Percentiles rank a stretch among this genome's conserved stretches.
Evolutionary conservation across 1,139 yeast genomes (phyloP).

Genomic region (Zygotorulaspora mrakii): DNA sequence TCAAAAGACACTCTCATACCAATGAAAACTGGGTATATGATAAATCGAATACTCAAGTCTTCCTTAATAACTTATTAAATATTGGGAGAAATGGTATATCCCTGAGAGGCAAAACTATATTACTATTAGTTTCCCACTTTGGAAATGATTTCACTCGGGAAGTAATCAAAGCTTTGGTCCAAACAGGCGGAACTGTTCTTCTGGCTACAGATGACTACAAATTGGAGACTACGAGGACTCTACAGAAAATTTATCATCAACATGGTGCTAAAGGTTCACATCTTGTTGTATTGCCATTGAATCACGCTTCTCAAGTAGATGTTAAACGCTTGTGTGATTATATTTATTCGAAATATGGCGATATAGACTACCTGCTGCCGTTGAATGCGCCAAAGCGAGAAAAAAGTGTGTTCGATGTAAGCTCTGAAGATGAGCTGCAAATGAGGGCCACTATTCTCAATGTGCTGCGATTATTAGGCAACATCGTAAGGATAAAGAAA

Average conservation of each 20-base stretch:
- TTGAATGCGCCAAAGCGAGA: slow-evolving; percentile 9
- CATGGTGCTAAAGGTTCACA: slow-evolving; percentile 83
- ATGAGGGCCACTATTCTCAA: slow-evolving; percentile 70
- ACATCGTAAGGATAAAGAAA: slow-evolving; percentile 70
- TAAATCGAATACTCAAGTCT: slow-evolving; percentile 61
- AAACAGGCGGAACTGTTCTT: slow-evolving; percentile 92
- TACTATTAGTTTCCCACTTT: slow-evolving; percentile 91
- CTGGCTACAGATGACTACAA: slow-evolving; percentile 91
- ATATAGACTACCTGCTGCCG: slow-evolving; percentile 59
- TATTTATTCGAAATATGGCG: slow-evolving; percentile 57
- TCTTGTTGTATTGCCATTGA: slow-evolving; percentile 87
- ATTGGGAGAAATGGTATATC: slow-evolving; percentile 85
- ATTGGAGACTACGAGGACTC: slow-evolving; percentile 82
- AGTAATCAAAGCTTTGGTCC: slow-evolving; percentile 78
- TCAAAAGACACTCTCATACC: slow-evolving; percentile 61
- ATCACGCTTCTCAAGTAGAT: slow-evolving; percentile 88
- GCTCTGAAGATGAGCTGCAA: slow-evolving; percentile 72
- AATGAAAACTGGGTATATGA: slow-evolving; percentile 76
- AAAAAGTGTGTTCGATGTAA: slow-evolving; percentile 46
- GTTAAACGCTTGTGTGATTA: slow-evolving; percentile 66
- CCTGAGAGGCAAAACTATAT: slow-evolving; percentile 74
- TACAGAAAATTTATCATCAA: slow-evolving; percentile 81
- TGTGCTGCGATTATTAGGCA: slow-evolving; percentile 63
- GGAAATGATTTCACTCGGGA: slow-evolving; percentile 94
- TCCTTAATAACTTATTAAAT: slow-evolving; percentile 76